Evolutionary conservation across 441 rosid genomes (phyloP), one percentile per base, ranked within the genome.

Genomic region (Populus tomentosa): DNA sequence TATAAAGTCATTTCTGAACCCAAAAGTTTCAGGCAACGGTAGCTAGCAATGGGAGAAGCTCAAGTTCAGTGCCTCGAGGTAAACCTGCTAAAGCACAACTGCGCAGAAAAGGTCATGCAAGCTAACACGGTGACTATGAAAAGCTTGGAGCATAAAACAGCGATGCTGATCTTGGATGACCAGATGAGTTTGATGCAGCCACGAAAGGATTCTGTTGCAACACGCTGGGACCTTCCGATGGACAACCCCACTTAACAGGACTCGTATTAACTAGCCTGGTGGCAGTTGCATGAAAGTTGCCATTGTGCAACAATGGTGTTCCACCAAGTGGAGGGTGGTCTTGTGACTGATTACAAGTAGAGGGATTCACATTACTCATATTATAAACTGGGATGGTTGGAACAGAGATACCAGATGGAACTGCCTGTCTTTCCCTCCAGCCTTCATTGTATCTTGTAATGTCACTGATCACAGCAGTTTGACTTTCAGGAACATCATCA

Each of bases 401-500:
- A 80, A 78, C 24, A 4, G 83, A 80, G 59, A 79, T 63, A 40
- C 80, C 87, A 32, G 84, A 73, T 61, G 88, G 77, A 59, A 66
- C 69, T 23, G 67, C 32, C 4, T 72, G 83, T 56, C 69, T 75
- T 67, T 79, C 83, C 77, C 86, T 76, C 79, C 70, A 77, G 46
- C 77, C 82, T 63, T 76, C 86, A 8, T 64, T 67, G 28, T 73
- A 79, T 66, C 79, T 80, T n/a, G 67, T 74, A 32, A 61, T 70
- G 70, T 77, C 82, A 33, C 42, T 42, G 7, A 68, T 46, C 72
- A 68, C 36, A 30, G 7, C 62, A 16, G 77, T 77, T 75, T 84
- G 91, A 67, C 72, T 80, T 72, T 87, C 89, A 46, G 88, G 79
- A 72, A 72, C 78, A 83, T 89, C 93, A 36, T 91, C 93, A 16